Evolutionary conservation across 2,329 filamentous ascomycete species (phyloP), one percentile per base, ranked within the genome.

Genomic region (Penicillium verrucosum): DNA sequence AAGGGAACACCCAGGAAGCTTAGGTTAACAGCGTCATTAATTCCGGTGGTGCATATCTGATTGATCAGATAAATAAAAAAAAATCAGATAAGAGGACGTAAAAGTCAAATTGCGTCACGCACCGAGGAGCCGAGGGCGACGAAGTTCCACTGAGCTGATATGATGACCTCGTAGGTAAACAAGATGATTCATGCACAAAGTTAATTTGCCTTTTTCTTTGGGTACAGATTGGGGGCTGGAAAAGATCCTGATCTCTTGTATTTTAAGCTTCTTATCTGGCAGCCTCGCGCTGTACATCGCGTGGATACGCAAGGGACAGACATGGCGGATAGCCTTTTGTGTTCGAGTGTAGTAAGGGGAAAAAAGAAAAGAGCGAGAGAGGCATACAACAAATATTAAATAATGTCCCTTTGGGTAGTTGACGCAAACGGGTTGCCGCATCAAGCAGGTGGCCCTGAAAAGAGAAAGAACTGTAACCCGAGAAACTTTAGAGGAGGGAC

Each of bases 371-470:
- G 0, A 29, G 8, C 18, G 2, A 38, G 23, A 30, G 4, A 42
- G 4, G 18, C 8, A 25, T 30, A 30, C 4, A 16, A 16, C 5
- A n/a, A n/a, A 11, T 16, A 7, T 46, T 12, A 6, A 9, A 32
- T 38, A 5, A 21, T 23, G 11, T 34, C 14, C 9, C n/a, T 10
- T 14, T 9, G 9, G 27, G 23, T n/a, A 9, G 5, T 29, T 37
- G 47, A 52, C 41, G 53, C 47, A 56, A 56, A 46, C 54, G 48
- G 53, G 16, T 8, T 41, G 10, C 50, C 42, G 50, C 41, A 46
- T 52, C n/a, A 23, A 42, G 50, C n/a, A 50, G 18, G 44, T 34
- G 27, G 21, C 42, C 41, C 25, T 30, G 32, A 16, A 36, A 50
- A 37, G 11, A 29, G 25, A 29, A 18, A 30, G 16, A 48, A 43